phyloP scores from a whole-genome alignment of 257 asterid species.

The Capsicum chinense region DNA sequence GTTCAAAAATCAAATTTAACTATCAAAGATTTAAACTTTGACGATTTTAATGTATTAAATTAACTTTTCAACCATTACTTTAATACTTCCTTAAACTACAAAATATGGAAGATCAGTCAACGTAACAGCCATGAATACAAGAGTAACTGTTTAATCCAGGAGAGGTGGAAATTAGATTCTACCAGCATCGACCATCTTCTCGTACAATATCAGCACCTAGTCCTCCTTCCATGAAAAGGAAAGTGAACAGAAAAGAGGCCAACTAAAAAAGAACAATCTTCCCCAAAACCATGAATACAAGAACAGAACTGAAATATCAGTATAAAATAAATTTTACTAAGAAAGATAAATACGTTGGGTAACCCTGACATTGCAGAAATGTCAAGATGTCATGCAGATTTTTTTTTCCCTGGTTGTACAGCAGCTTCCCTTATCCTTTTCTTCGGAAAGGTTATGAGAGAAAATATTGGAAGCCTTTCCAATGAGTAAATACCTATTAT shows the following conservation, averaged over 20 bases:
- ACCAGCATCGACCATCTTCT: conserved; percentile 5
- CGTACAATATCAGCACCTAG: not conserved
- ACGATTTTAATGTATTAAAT: not conserved
- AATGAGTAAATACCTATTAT: conserved; percentile 39
- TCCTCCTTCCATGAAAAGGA: conserved; percentile 13
- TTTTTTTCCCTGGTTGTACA: conserved; percentile 45
- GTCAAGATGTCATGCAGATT: conserved; percentile 76
- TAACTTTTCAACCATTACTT: not conserved
- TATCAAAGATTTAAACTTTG: not conserved
- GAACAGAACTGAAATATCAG: conserved; percentile 13
- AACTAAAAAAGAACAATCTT: not conserved
- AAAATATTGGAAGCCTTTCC: conserved; percentile 41
- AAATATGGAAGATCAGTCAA: conserved; percentile 20
- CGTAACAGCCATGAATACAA: not conserved
- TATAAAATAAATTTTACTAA: not conserved
- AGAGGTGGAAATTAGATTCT: not conserved
- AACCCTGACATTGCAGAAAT: conserved; percentile 84
- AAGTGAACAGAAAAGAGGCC: conserved; percentile 23
- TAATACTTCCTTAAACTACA: not conserved
- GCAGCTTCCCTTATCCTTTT: conserved; percentile 56
- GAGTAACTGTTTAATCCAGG: not conserved
- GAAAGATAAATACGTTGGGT: conserved; percentile 69
- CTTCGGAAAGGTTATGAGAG: conserved; percentile 47
- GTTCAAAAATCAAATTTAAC: not conserved
- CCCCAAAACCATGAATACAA: not conserved